Evolutionary conservation across 192 early-diverging fungal genomes (phyloP), one percentile per base, ranked within the genome.

Genomic region (Coemansia sp.): DNA sequence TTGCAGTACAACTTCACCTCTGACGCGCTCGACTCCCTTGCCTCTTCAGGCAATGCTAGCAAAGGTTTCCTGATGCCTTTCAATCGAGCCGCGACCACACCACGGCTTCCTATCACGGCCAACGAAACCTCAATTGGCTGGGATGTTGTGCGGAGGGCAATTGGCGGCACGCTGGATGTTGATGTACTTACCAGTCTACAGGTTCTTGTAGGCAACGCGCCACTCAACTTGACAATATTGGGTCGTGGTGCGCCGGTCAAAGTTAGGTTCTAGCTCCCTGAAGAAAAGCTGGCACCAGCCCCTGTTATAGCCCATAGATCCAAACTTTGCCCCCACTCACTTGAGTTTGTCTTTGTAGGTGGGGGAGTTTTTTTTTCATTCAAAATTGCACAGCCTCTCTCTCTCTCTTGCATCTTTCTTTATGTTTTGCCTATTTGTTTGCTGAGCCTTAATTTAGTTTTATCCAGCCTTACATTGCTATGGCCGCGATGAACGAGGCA

Each of bases 71-170:
- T 69, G 37, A 56, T 79, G 36, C 76, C 76, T 5, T 73, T 48
- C 18, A 57, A 70, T 20, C 68, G 36, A 14, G 64, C 70, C 0
- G 48, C 60, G 2, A 70, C 76, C 16, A 79, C 76, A 10, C 76
- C 76, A 31, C 59, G 68, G 1, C 59, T 79, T 18, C 71, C 71
- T 42, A 69, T 79, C 41, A 34, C 41, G 0, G 68, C 76, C 33
- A 79, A 79, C 39, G 67, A 73, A 36, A 79, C 76, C n/a, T 73
- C 76, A 1, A 79, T 79, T 36, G 76, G 76, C 41, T 79, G 76
- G 76, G 68, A 79, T 59, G 65, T 79, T 35, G 21, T 79, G 28
- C 70, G 68, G 12, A 66, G 57, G 25, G 76, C 76, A 4, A 66
- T 79, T 52, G 76, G 76, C 35, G 76, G 76, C 21, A 79, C 76